Evolutionary conservation across 306 rosid species (phyloP).

Genomic region (Geum urbanum): DNA sequence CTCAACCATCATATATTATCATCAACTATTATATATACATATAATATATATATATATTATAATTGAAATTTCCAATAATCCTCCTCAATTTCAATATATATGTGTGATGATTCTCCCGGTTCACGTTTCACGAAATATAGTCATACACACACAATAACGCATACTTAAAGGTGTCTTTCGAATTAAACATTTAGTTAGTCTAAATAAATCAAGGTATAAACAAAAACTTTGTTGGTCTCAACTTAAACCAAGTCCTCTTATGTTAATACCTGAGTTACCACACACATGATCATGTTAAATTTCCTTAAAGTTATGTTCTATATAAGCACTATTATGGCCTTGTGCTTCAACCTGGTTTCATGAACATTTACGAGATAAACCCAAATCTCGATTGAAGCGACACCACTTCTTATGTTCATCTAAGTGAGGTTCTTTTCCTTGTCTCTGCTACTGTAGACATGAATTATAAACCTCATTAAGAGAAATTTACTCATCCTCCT

Average conservation of each 20-base stretch:
- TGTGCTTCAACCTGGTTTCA: too few species aligned
- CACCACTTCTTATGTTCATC: constrained; percentile 1
- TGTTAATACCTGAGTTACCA: too few species aligned
- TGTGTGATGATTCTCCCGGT: too few species aligned
- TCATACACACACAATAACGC: neutral
- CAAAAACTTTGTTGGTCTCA: neutral
- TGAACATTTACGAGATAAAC: neutral
- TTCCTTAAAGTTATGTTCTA: too few species aligned
- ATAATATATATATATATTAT: too few species aligned
- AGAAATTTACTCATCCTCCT: neutral
- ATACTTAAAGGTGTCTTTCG: neutral
- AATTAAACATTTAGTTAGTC: constrained; percentile 11
- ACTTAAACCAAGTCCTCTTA: too few species aligned
- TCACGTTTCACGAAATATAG: too few species aligned
- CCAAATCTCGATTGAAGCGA: neutral
- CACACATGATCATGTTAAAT: neutral
- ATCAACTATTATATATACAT: too few species aligned
- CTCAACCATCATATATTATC: too few species aligned
- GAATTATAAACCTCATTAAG: neutral
- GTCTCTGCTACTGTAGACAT: neutral
- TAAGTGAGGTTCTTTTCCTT: neutral
- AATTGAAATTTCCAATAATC: too few species aligned
- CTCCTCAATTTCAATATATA: too few species aligned
- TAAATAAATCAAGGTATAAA: neutral
- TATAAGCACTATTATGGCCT: too few species aligned